Evolutionary conservation across 176 grass and related monocot species (phyloP).

Genomic region (Bolboschoenus planiculmis): DNA sequence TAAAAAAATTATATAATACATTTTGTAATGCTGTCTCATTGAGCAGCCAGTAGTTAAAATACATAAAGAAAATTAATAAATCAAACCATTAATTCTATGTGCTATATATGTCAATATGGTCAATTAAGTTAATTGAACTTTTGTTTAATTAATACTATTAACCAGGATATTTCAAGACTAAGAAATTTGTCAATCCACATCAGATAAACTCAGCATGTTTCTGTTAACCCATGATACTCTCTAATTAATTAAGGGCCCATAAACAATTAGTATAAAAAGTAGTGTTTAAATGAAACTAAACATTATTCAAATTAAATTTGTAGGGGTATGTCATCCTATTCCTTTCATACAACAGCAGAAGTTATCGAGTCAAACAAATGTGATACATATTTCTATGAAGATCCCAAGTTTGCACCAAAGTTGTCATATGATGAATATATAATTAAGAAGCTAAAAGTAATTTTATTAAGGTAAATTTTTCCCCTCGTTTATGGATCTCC

Average conservation of each 20-base stretch:
- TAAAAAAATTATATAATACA: no score
- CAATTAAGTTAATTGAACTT: no score
- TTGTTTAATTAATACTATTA: no score
- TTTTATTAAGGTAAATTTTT: not conserved
- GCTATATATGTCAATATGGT: no score
- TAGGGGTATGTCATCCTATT: slow-evolving; percentile 4
- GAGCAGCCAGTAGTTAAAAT: no score
- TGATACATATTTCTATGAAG: not conserved
- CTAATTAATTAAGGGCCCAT: not conserved
- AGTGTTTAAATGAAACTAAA: not conserved
- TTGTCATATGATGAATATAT: not conserved
- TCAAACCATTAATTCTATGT: no score
- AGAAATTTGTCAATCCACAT: not conserved
- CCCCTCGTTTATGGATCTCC: no score
- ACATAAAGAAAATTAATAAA: no score
- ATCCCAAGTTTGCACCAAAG: not conserved
- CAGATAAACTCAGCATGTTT: slow-evolving; percentile 2
- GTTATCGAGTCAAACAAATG: slow-evolving; percentile 19
- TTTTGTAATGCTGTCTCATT: no score
- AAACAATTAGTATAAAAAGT: not conserved
- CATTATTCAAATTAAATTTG: not conserved
- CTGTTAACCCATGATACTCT: not conserved
- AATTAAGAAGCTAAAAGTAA: not conserved
- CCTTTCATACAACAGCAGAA: not conserved
- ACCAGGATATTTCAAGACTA: not conserved